Percentiles rank a stretch among this genome's conserved stretches.
These are phyloP conservation scores for Allium cepa DNA, from an alignment of 106 monocot species.

Conservation along the genomic window DNA sequence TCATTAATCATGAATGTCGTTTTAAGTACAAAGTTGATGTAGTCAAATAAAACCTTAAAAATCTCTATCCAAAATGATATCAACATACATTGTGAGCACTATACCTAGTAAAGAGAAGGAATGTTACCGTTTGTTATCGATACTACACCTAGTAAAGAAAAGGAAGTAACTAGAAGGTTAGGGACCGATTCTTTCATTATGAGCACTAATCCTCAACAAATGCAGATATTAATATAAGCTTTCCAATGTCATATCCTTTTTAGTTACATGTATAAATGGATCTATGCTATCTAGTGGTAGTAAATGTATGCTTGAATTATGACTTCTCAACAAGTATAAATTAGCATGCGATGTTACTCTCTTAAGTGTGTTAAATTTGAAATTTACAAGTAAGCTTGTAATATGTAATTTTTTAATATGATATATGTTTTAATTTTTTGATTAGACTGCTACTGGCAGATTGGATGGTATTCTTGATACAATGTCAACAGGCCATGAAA, in stretches of 20 bases:
- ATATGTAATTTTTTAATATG: no score
- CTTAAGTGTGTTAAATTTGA: no score
- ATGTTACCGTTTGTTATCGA: conserved; percentile 58
- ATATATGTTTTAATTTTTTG: neutral
- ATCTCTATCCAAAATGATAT: conserved; percentile 36
- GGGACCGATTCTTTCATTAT: conserved; percentile 65
- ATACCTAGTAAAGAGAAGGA: conserved; percentile 64
- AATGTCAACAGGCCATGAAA: conserved; percentile 41
- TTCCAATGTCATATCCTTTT: no score
- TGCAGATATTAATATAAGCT: conserved; percentile 32
- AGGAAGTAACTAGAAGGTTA: conserved; percentile 46
- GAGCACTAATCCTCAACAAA: conserved; percentile 41
- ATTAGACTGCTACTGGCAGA: conserved; percentile 53
- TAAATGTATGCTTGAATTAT: no score
- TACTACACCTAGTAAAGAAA: conserved; percentile 41
- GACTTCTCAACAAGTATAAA: no score
- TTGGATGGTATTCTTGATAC: conserved; percentile 91
- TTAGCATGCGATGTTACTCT: no score
- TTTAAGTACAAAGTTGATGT: conserved; percentile 30
- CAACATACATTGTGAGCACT: conserved; percentile 57
- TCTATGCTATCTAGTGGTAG: no score
- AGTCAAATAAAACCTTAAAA: conserved; percentile 28
- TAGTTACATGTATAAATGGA: no score
- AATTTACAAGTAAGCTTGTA: no score
- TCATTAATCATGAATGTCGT: conserved; percentile 33